phyloP scores from a whole-genome alignment of 163 green algal genomes.

The Volvox carteri region DNA sequence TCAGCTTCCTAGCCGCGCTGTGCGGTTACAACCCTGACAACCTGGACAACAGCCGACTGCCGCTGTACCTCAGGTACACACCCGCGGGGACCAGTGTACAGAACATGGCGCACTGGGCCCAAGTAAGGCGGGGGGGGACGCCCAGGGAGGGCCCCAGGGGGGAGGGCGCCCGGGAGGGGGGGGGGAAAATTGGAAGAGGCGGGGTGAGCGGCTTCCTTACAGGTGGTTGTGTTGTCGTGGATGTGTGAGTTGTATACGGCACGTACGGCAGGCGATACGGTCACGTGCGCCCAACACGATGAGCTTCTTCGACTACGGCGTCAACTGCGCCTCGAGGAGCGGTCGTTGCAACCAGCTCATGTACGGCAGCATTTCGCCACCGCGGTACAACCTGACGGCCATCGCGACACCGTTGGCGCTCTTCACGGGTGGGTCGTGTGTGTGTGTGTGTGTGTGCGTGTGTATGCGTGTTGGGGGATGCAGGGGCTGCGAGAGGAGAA shows the following conservation, averaged over 20 bases:
- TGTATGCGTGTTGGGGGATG: not conserved
- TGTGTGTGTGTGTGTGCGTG: not conserved
- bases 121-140: constrained; percentile 62
- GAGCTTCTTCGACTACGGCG: constrained; percentile 66
- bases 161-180: not conserved
- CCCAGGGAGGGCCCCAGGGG: not conserved
- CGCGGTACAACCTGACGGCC: constrained; percentile 72
- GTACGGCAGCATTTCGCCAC: constrained; percentile 71
- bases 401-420: constrained; percentile 77
- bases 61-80: constrained; percentile 78
- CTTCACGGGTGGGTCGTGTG: constrained; percentile 54
- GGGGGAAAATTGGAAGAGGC: not conserved
- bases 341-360: constrained; percentile 73
- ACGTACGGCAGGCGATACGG: constrained; percentile 62
- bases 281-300: constrained; percentile 42
- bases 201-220: no score
- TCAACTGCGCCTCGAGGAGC: constrained; percentile 38
- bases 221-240: no score
- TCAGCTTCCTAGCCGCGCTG: constrained; percentile 69
- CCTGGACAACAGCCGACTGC: constrained; percentile 74
- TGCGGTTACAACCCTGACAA: constrained; percentile 75
- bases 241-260: no score
- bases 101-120: constrained; percentile 87
- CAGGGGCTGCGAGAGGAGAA: not conserved
- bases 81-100: constrained; percentile 83